Conservation (phyloP, 169 alveolate species). For the Plasmodium cynomolgi region DNA sequence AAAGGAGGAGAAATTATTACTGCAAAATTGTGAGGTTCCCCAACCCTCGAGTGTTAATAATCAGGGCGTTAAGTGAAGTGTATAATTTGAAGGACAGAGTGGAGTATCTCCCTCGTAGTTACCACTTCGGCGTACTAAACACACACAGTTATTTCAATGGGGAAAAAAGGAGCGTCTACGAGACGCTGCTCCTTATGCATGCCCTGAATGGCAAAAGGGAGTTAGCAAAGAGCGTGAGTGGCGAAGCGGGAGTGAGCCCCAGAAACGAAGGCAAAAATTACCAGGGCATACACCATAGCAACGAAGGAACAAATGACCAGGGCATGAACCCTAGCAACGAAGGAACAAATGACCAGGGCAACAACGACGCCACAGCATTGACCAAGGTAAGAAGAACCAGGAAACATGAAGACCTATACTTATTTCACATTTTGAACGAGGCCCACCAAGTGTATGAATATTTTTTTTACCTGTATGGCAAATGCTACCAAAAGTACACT, state of each 20-base stretch:
- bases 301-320: no score
- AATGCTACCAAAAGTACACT: constrained; percentile 62
- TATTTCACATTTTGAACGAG: constrained; percentile 61
- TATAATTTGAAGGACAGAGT: constrained; percentile 44
- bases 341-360: not conserved
- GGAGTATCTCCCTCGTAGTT: constrained; percentile 42
- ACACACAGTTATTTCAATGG: constrained; percentile 56
- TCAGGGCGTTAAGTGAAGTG: constrained; percentile 53
- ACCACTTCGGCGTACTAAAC: constrained; percentile 18
- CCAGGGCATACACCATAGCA: not conserved
- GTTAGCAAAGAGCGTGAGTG: not conserved
- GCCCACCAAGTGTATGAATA: constrained; percentile 46
- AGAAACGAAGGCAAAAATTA: not conserved
- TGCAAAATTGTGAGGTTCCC: constrained; percentile 45
- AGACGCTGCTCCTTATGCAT: constrained; percentile 44
- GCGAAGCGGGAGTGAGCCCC: not conserved
- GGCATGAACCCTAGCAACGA: not conserved
- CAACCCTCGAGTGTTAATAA: constrained; percentile 42
- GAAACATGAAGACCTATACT: not conserved
- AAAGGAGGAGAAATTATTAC: constrained; percentile 16
- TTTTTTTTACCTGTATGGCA: constrained; percentile 12
- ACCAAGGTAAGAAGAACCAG: not conserved
- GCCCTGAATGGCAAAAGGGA: constrained; percentile 8
- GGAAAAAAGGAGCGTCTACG: constrained; percentile 56
- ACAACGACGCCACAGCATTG: not conserved